Evolutionary conservation across 108 stramenopile species (phyloP), one percentile per base, ranked within the genome.

Genomic region (Chaetoceros muelleri): DNA sequence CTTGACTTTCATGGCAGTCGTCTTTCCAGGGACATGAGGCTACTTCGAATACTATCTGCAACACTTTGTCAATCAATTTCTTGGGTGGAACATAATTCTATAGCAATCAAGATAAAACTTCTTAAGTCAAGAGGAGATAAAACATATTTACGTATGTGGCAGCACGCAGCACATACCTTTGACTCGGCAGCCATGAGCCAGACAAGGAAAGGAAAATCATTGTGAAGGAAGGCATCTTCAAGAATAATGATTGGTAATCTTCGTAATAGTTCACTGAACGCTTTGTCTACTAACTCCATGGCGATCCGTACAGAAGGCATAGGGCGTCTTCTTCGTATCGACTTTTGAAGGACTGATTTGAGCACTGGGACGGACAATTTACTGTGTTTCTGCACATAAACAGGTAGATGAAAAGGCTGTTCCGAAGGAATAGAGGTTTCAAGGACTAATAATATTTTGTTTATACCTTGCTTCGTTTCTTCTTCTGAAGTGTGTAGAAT

Each of bases 101-200:
- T 8, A 44, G 46, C 17, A 31, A 19, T 56, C 40, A 22, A 45
- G 40, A 19, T 48, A 26, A 57, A 46, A 31, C 22, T 24, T 8
- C 22, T 10, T 30, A 24, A 44, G 28, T 17, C 18, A 25, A 0
- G 44, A 55, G 22, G 24, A 28, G 56, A 13, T 53, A 44, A 44
- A 44, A 44, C 10, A 10, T 2, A 21, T 10, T 7, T 2, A 30
- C 10, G 13, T 30, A 34, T 23, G 1, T 17, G 2, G 30, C 1
- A 30, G 3, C 24, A 24, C 20, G 3, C 26, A 24, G 49, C 46
- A 75, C 8, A 58, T 0, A 73, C 82, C 66, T 96, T 94, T n/a
- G 78, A 80, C 22, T 82, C 74, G 1, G 95, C 93, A 52, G 82
- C 73, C 91, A 94, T 92, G 24, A 90, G 67, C 93, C 93, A 96